A percentile compares a stretch with the other conserved stretches of the same genome.
phyloP scores from a whole-genome alignment of 768 basidiomycete species.

The Suillus paluster region DNA sequence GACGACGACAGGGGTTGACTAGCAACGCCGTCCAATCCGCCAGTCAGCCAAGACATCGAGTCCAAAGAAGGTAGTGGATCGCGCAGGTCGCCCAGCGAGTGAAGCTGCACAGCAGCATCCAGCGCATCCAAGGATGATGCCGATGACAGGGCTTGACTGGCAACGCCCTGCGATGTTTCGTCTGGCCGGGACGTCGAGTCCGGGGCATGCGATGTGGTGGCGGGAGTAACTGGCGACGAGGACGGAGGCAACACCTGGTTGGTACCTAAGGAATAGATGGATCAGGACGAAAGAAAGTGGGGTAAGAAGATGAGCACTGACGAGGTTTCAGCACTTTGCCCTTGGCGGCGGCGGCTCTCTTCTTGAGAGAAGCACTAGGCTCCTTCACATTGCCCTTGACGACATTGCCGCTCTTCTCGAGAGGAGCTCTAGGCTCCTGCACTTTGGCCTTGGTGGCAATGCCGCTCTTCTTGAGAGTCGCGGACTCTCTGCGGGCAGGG shows the following conservation, averaged over 20 bases:
- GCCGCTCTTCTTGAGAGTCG: not conserved
- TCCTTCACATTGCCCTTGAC: not conserved
- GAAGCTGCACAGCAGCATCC: not conserved
- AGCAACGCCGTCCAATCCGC: not conserved
- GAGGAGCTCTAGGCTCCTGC: not conserved
- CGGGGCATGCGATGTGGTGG: not conserved
- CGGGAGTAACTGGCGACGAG: not conserved
- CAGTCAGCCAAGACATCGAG: not conserved
- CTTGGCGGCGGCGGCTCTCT: not conserved
- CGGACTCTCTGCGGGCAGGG: not conserved
- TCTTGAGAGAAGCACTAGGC: not conserved
- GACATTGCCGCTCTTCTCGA: not conserved
- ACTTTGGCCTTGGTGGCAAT: not conserved
- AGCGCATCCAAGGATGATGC: not conserved
- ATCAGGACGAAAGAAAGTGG: not conserved
- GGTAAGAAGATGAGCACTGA: not conserved
- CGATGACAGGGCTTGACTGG: not conserved
- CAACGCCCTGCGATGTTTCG: not conserved
- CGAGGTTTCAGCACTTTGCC: not conserved
- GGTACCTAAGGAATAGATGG: not conserved
- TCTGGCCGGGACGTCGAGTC: not conserved
- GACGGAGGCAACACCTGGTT: slow-evolving; percentile 1
- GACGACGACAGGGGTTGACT: not conserved
- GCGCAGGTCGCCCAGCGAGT: not conserved
- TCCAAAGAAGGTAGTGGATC: not conserved